Conservation (phyloP, 495 filamentous ascomycete genomes). For the Tricharina praecox region DNA sequence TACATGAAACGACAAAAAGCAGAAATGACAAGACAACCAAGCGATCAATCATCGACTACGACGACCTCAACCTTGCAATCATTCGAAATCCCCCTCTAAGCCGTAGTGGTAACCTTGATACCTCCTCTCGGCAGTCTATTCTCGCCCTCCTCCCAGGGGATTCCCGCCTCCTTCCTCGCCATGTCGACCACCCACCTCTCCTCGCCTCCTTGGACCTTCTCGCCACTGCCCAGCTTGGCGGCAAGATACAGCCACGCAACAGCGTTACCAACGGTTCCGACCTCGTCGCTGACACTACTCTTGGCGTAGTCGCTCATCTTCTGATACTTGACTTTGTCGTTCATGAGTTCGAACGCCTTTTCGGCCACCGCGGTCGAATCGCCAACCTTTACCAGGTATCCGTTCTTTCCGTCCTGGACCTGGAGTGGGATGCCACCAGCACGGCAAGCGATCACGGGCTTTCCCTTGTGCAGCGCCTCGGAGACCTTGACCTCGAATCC, state of each 20-base stretch:
- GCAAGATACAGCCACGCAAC: conserved; percentile 64
- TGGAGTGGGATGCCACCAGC: conserved; percentile 75
- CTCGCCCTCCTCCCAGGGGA: conserved; percentile 43
- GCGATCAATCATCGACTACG: too few relatives aligned
- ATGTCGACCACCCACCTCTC: conserved; percentile 61
- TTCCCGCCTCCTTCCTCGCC: conserved; percentile 49
- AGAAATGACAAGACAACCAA: too few relatives aligned
- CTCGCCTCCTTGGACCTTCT: conserved; percentile 34
- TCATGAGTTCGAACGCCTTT: conserved; percentile 53
- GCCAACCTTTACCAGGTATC: conserved; percentile 58
- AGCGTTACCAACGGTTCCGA: conserved; percentile 66
- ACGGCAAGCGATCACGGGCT: conserved; percentile 61
- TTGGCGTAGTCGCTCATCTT: conserved; percentile 52
- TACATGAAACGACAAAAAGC: too few relatives aligned
- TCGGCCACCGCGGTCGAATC: conserved; percentile 57
- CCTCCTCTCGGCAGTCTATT: conserved; percentile 33
- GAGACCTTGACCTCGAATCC: conserved; percentile 86
- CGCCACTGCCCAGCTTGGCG: conserved; percentile 39
- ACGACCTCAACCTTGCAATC: too few relatives aligned
- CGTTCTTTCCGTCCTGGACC: conserved; percentile 54
- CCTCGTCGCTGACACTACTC: conserved; percentile 59
- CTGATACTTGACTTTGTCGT: conserved; percentile 43
- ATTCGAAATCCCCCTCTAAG: too few relatives aligned
- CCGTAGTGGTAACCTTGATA: too few relatives aligned
- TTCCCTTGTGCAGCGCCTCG: conserved; percentile 70